These are phyloP conservation scores for Pelargonium cotyledonis DNA, from an alignment of 441 rosid genomes.

Conservation along the genomic window DNA sequence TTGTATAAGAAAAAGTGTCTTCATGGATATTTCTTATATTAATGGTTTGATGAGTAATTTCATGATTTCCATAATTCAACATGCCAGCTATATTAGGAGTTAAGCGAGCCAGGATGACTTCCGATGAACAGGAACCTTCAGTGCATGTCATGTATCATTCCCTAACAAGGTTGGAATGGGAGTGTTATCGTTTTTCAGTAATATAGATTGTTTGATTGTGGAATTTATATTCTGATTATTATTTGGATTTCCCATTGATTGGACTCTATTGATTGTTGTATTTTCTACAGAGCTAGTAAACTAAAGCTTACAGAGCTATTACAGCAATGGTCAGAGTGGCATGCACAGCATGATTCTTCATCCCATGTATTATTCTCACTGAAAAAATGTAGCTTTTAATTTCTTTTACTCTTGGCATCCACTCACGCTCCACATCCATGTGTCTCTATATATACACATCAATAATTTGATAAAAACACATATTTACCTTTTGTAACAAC, in stretches of 20 bases:
- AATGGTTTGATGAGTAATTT: background rate
- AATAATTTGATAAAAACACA: too few relatives aligned
- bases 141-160: conserved; percentile 60
- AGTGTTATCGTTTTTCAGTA: conserved; percentile 14
- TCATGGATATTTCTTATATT: background rate
- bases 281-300: conserved; percentile 65
- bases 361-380: conserved; percentile 32
- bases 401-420: background rate
- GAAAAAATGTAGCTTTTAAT: background rate
- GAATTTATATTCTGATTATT: conserved; percentile 4
- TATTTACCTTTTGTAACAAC: too few relatives aligned
- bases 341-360: conserved; percentile 47
- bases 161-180: conserved; percentile 67
- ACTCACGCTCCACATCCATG: background rate
- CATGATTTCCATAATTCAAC: conserved; percentile 48
- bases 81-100: conserved; percentile 50
- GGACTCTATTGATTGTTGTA: conserved; percentile 14
- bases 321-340: conserved; percentile 96
- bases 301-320: conserved; percentile 71
- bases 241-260: conserved; percentile 16
- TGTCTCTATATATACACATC: background rate
- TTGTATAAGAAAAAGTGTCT: conserved; percentile 1
- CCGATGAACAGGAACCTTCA: conserved; percentile 55
- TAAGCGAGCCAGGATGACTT: conserved; percentile 50
- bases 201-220: background rate